A percentile compares a stretch with the other conserved stretches of the same genome.
phyloP scores from a whole-genome alignment of 441 rosid species.

The Manihot esculenta region DNA sequence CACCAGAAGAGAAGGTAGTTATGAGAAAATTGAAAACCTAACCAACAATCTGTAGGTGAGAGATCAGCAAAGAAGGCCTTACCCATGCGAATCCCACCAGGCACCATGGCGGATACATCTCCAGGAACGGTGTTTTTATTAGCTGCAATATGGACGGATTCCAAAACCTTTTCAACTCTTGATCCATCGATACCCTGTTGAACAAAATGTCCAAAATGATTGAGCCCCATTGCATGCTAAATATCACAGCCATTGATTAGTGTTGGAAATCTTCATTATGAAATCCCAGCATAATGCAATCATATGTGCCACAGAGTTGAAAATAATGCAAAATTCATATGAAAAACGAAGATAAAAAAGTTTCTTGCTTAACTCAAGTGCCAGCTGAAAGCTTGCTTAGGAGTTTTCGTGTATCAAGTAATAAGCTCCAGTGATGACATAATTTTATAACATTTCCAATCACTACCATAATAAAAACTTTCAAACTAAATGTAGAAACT shows the following conservation, averaged over 20 bases:
- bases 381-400: background rate
- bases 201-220: constrained; percentile 16
- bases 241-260: background rate
- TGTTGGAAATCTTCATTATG: background rate
- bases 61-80: constrained; percentile 25
- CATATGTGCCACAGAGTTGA: background rate
- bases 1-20: constrained; percentile 21
- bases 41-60: constrained; percentile 6
- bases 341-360: background rate
- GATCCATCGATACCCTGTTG: constrained; percentile 93
- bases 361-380: background rate
- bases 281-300: constrained; percentile 10
- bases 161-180: constrained; percentile 91
- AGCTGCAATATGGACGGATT: constrained; percentile 88
- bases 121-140: constrained; percentile 98
- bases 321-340: background rate
- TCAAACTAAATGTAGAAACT: background rate
- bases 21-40: background rate
- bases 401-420: background rate
- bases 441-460: background rate
- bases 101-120: constrained; percentile 99
- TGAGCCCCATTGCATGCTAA: constrained; percentile 9
- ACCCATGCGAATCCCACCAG: constrained; percentile 99
- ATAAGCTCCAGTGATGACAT: background rate
- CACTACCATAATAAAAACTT: background rate